phyloP scores from a whole-genome alignment of 2,329 filamentous ascomycete species.

The Pseudopithomyces maydicus region DNA sequence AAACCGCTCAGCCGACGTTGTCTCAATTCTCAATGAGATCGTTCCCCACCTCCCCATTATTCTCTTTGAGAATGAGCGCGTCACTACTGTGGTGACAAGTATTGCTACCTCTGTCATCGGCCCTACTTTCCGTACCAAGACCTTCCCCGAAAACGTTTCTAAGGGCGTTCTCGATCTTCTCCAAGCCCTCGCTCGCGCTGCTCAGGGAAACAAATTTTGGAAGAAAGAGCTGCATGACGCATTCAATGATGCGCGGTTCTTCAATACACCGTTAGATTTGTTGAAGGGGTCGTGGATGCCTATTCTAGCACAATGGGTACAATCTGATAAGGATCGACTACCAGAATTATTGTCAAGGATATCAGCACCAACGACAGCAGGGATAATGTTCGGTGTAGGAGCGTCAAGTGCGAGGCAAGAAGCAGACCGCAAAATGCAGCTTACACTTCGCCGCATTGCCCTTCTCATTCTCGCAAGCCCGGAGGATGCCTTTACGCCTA shows the following conservation, averaged over 20 bases:
- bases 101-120: conserved; percentile 85
- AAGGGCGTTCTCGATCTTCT: conserved; percentile 73
- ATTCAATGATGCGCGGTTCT: conserved; percentile 88
- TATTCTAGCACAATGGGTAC: conserved; percentile 80
- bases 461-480: conserved; percentile 77
- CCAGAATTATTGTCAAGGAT: conserved; percentile 79
- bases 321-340: conserved; percentile 87
- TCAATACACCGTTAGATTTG: conserved; percentile 69
- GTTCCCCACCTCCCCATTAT: conserved; percentile 82
- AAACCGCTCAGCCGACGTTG: conserved; percentile 63
- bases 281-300: conserved; percentile 80
- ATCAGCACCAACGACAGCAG: conserved; percentile 84
- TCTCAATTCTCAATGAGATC: conserved; percentile 77
- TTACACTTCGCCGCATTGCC: conserved; percentile 83
- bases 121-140: conserved; percentile 80
- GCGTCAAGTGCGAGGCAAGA: conserved; percentile 93
- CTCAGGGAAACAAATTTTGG: conserved; percentile 85
- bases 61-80: conserved; percentile 82
- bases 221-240: conserved; percentile 91
- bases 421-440: conserved; percentile 88
- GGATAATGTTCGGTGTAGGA: conserved; percentile 98
- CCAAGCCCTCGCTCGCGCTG: conserved; percentile 75
- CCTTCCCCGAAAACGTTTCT: conserved; percentile 85
- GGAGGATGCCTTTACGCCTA: conserved; percentile 78
- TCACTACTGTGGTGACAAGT: conserved; percentile 74